Conservation (phyloP, 352 stramenopile genomes). For the Blastocystis sp. region DNA sequence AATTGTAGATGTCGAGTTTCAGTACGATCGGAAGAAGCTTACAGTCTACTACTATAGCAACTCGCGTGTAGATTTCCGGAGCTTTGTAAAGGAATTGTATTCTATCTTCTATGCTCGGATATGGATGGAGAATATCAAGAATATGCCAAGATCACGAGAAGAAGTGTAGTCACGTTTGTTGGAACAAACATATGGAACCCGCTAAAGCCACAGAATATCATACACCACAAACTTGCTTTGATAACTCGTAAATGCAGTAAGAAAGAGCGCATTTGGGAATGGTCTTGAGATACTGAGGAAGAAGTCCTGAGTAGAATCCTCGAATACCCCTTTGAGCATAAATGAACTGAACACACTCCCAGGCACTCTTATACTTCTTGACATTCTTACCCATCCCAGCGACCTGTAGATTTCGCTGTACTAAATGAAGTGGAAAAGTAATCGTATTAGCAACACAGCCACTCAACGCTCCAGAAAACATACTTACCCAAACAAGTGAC, state of each 20-base stretch:
- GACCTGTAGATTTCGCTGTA: conserved; percentile 58
- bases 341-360: conserved; percentile 40
- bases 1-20: conserved; percentile 55
- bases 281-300: conserved; percentile 62
- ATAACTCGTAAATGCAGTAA: conserved; percentile 58
- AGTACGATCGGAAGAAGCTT: conserved; percentile 61
- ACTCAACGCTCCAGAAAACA: conserved; percentile 46
- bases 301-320: conserved; percentile 55
- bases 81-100: conserved; percentile 58
- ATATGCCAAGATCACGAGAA: not conserved
- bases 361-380: conserved; percentile 43
- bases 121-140: conserved; percentile 62
- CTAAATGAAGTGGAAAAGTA: conserved; percentile 59
- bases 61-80: conserved; percentile 45
- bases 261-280: conserved; percentile 58
- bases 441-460: conserved; percentile 58
- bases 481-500: conserved; percentile 40
- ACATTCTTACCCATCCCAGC: conserved; percentile 22
- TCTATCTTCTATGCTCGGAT: conserved; percentile 59
- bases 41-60: conserved; percentile 54
- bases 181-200: not conserved
- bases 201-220: conserved; percentile 16
- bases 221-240: conserved; percentile 51
- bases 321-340: conserved; percentile 22
- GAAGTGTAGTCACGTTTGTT: not conserved